Evolutionary conservation across 2,329 filamentous ascomycete genomes (phyloP).

Genomic region (Aspergillus aculeatus): DNA sequence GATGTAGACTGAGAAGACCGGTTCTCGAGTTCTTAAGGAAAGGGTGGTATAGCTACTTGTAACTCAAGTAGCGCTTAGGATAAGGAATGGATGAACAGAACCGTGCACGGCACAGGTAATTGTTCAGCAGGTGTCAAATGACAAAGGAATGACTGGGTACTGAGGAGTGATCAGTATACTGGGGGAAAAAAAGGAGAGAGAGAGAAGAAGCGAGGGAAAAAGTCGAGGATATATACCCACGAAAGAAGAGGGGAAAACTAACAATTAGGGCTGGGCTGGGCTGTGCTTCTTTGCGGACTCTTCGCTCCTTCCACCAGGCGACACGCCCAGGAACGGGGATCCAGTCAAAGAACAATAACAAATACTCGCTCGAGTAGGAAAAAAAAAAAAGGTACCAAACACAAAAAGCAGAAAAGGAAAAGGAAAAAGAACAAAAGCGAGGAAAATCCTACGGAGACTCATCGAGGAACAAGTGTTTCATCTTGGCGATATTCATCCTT

Average conservation of each 20-base stretch:
- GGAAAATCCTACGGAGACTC: too few species aligned
- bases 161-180: not conserved
- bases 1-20: slow-evolving; percentile 18
- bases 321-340: not conserved
- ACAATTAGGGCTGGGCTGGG: not conserved
- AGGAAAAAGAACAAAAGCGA: not conserved
- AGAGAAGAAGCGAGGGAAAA: not conserved
- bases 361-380: not conserved
- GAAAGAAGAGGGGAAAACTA: too few species aligned
- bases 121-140: slow-evolving; percentile 12
- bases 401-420: not conserved
- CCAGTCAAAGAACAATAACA: not conserved
- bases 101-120: slow-evolving; percentile 36
- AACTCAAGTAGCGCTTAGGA: slow-evolving; percentile 2
- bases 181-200: not conserved
- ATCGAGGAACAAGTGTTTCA: too few species aligned
- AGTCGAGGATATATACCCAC: not conserved
- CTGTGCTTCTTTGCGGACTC: not conserved
- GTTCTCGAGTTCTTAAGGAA: slow-evolving; percentile 20
- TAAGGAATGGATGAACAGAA: slow-evolving; percentile 26
- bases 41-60: slow-evolving; percentile 2
- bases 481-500: too few species aligned
- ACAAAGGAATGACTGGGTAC: slow-evolving; percentile 8
- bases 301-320: not conserved
- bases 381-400: not conserved